phyloP scores from a whole-genome alignment of 2,329 filamentous ascomycete genomes.

The Colletotrichum abscissum region DNA sequence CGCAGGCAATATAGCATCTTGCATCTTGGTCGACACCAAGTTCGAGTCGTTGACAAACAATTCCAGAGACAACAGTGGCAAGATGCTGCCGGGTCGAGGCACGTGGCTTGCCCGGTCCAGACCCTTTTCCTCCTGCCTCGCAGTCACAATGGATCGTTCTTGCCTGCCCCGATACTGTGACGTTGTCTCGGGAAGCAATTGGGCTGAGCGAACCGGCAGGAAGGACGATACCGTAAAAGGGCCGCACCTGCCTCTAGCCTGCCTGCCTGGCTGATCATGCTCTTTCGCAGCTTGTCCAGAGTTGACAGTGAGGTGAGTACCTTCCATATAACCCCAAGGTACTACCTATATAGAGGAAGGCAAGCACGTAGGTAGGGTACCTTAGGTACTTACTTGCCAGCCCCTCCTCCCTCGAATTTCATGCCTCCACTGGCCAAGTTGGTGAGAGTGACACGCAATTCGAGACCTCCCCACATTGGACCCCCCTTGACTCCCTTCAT shows the following conservation, averaged over 20 bases:
- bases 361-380: no score
- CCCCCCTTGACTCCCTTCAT: conserved; percentile 1
- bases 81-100: background rate
- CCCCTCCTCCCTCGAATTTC: background rate
- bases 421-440: background rate
- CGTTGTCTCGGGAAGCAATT: background rate
- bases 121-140: background rate
- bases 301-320: no score
- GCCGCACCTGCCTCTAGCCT: background rate
- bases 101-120: background rate
- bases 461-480: background rate
- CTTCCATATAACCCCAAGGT: no score
- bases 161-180: background rate
- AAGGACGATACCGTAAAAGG: background rate
- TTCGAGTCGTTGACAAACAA: no score
- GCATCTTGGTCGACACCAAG: background rate
- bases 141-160: background rate
- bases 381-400: no score
- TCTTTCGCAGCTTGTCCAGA: no score
- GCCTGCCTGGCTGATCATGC: no score
- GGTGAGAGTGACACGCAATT: background rate
- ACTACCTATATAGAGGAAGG: no score
- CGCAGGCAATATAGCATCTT: background rate
- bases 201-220: background rate
- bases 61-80: no score